These are phyloP conservation scores for Malania oleifera DNA, from an alignment of 164 flowering plant genomes.

Conservation along the genomic window DNA sequence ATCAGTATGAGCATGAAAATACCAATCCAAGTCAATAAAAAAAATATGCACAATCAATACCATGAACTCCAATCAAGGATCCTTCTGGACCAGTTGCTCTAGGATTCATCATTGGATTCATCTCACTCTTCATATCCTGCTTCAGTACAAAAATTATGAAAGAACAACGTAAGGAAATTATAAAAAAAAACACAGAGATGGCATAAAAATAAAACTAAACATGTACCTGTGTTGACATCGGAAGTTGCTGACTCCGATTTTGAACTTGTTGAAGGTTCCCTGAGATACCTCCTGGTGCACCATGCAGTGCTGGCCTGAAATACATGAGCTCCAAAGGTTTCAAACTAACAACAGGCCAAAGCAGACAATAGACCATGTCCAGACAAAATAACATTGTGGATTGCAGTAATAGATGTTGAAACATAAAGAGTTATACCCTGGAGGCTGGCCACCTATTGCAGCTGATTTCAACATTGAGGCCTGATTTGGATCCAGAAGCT, in stretches of 20 bases:
- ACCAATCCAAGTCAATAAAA: too few relatives aligned
- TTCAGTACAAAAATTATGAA: conserved; percentile 13
- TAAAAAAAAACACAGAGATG: not conserved
- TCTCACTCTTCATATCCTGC: conserved; percentile 68
- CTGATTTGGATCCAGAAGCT: not conserved
- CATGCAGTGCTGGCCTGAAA: conserved; percentile 93
- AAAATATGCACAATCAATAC: conserved; percentile 46
- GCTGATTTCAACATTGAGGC: not conserved
- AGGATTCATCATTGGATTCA: conserved; percentile 58
- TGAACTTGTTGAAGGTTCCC: conserved; percentile 91
- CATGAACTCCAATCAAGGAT: conserved; percentile 70
- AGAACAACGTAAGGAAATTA: not conserved
- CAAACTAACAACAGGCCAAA: not conserved
- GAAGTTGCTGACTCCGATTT: conserved; percentile 76
- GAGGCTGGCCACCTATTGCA: not conserved
- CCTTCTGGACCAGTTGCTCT: conserved; percentile 72
- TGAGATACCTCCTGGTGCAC: conserved; percentile 79
- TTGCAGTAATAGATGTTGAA: not conserved
- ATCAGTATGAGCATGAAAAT: too few relatives aligned
- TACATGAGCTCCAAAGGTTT: not conserved
- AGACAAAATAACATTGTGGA: too few relatives aligned
- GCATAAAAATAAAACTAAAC: not conserved
- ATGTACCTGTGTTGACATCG: conserved; percentile 75
- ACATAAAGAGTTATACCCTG: not conserved
- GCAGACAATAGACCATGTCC: too few relatives aligned